Conservation (phyloP, 148 eudicot genomes). For the Limonium bicolor region DNA sequence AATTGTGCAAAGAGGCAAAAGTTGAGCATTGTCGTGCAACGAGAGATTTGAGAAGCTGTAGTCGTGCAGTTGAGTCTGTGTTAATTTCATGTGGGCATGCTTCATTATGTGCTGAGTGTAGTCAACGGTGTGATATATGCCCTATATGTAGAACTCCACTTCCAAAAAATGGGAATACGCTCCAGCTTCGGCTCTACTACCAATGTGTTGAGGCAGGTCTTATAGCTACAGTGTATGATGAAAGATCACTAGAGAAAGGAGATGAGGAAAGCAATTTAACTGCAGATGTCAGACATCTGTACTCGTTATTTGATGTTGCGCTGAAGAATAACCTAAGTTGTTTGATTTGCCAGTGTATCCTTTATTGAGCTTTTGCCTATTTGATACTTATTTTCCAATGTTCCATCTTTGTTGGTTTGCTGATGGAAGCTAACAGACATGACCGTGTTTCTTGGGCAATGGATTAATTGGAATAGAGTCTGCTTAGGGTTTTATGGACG, state of each 20-base stretch:
- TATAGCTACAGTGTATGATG: slow-evolving; percentile 52
- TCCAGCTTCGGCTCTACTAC: slow-evolving; percentile 78
- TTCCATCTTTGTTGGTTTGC: too few relatives aligned
- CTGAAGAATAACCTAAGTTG: slow-evolving; percentile 71
- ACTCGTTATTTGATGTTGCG: slow-evolving; percentile 86
- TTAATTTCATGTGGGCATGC: slow-evolving; percentile 88
- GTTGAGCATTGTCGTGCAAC: slow-evolving; percentile 88
- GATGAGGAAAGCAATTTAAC: slow-evolving; percentile 31
- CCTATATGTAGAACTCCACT: slow-evolving; percentile 72
- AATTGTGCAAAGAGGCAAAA: slow-evolving; percentile 87
- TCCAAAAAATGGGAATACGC: slow-evolving; percentile 34
- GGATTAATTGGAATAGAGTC: too few relatives aligned
- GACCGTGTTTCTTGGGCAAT: too few relatives aligned
- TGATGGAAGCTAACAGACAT: too few relatives aligned
- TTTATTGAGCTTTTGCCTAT: slow-evolving; percentile 1
- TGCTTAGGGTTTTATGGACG: too few relatives aligned
- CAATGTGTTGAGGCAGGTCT: slow-evolving; percentile 89
- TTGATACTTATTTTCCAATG: too few relatives aligned
- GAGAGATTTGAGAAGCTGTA: slow-evolving; percentile 90
- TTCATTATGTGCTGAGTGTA: slow-evolving; percentile 86
- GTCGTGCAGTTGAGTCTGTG: slow-evolving; percentile 57
- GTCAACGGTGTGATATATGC: slow-evolving; percentile 77
- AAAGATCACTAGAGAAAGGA: slow-evolving; percentile 44
- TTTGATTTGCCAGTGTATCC: slow-evolving; percentile 98
- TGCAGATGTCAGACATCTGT: slow-evolving; percentile 75